These are phyloP conservation scores for Fagopyrum esculentum DNA, from an alignment of 148 eudicot species.

Conservation along the genomic window DNA sequence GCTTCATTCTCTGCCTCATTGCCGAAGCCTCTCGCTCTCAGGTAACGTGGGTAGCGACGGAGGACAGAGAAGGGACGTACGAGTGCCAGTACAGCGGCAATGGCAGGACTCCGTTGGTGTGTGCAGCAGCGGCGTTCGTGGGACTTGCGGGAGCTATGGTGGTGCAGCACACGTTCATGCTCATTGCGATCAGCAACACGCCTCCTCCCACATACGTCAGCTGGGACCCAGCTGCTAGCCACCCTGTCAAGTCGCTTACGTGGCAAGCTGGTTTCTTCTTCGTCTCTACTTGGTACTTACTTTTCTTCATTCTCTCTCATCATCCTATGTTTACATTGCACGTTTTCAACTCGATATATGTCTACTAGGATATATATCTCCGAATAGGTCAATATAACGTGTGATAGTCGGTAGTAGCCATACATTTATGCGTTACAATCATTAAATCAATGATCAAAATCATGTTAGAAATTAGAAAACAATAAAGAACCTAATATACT, in stretches of 20 bases:
- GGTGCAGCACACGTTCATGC: constrained; percentile 38
- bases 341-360: too few species aligned
- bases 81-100: constrained; percentile 31
- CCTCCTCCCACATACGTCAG: constrained; percentile 37
- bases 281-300: constrained; percentile 67
- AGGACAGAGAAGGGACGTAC: constrained; percentile 14
- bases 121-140: constrained; percentile 31
- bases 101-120: constrained; percentile 31
- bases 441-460: too few species aligned
- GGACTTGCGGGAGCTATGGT: constrained; percentile 36
- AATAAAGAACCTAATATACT: too few species aligned
- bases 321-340: too few species aligned
- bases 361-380: too few species aligned
- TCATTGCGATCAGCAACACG: constrained; percentile 51
- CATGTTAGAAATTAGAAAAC: too few species aligned
- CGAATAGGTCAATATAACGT: too few species aligned
- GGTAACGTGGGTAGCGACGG: constrained; percentile 29
- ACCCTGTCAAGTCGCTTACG: constrained; percentile 37
- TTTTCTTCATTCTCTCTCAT: too few species aligned
- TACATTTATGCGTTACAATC: too few species aligned
- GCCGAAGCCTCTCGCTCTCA: constrained; percentile 41
- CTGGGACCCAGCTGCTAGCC: constrained; percentile 46
- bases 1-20: constrained; percentile 48
- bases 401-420: too few species aligned
- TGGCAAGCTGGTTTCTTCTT: constrained; percentile 86